Base-by-base conservation (phyloP, 768 basidiomycete species). In the Calocybe cyanea region DNA sequence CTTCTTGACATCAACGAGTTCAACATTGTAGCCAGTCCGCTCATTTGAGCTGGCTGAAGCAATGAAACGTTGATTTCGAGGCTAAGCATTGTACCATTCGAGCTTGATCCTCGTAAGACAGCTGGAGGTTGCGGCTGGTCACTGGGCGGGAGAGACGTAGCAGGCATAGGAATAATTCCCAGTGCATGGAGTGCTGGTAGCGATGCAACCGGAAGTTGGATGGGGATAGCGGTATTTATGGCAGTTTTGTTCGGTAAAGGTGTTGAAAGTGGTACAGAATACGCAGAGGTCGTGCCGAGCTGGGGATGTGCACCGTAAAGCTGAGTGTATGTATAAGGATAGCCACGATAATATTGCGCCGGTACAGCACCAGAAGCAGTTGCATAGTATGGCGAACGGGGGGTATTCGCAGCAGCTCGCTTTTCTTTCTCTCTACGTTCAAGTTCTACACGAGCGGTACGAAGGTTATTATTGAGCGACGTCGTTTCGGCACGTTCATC, bases 31-130 rank as follows among this genome's bases (percentile, higher is more conserved):
- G 85, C 85, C 52, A 89, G 55, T 11, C 86, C 85, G 57, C 75
- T 85, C 80, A 86, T 83, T 57, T 91, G 88, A n/a, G 77, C 69
- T 14, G 80, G 72, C 61, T 87, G 83, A 44, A 92, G 68, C 15
- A 83, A 63, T 13, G 81, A 80, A 21, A 89, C 79, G 49, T 90
- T 89, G 58, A 92, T 85, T 51, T 91, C 88, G 43, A 92, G 65
- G 58, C 75, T 85, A 47, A 89, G 63, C 72, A 84, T 80, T 15
- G 77, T 75, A 10, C 87, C 87, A 56, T 87, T 81, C 6, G 80
- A 76, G 2, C 81, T 80, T 1, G 84, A 82, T 21, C 85, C 82
- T 31, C 82, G 77, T 40, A 90, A 68, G 13, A 91, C 76, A n/a
- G 85, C 87, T n/a, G 83, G 74, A 0, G 87, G 84, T 54, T 80